Conservation (phyloP, 306 rosid species). For the Glycine tomentella region DNA sequence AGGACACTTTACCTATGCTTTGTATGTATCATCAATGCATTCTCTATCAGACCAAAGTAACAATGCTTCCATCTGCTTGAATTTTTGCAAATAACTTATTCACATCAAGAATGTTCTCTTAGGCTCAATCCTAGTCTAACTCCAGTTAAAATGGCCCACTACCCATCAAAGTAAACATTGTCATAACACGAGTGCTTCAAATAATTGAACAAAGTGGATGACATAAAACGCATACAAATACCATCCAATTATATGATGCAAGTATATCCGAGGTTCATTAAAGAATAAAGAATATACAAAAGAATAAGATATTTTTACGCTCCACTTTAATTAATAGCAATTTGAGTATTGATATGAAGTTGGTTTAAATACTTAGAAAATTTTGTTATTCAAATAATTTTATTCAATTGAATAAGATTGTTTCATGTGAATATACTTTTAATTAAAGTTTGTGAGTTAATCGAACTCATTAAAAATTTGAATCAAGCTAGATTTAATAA, state of each 20-base stretch:
- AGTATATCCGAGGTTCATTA: slow-evolving; percentile 4
- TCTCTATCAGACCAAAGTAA: background rate
- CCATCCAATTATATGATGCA: slow-evolving; percentile 39
- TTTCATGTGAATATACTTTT: no score
- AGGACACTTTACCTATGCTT: slow-evolving; percentile 1
- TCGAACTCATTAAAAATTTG: no score
- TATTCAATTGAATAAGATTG: no score
- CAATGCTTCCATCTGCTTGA: slow-evolving; percentile 29
- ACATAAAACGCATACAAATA: slow-evolving; percentile 13
- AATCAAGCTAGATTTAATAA: no score
- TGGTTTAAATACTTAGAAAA: no score
- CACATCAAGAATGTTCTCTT: slow-evolving; percentile 30
- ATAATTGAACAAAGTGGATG: slow-evolving; percentile 39
- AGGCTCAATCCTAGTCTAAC: slow-evolving; percentile 33
- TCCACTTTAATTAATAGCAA: no score
- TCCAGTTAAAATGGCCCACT: slow-evolving; percentile 46
- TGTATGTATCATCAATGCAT: no score
- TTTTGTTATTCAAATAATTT: no score
- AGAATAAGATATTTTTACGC: background rate
- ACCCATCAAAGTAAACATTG: slow-evolving; percentile 36
- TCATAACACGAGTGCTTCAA: slow-evolving; percentile 5
- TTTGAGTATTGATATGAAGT: no score
- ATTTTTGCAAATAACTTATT: slow-evolving; percentile 23
- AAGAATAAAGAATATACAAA: background rate
- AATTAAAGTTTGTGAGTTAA: no score